Evolutionary conservation across 805 yeast species (phyloP), one percentile per base, ranked within the genome.

Genomic region (Torulaspora gathmanii): DNA sequence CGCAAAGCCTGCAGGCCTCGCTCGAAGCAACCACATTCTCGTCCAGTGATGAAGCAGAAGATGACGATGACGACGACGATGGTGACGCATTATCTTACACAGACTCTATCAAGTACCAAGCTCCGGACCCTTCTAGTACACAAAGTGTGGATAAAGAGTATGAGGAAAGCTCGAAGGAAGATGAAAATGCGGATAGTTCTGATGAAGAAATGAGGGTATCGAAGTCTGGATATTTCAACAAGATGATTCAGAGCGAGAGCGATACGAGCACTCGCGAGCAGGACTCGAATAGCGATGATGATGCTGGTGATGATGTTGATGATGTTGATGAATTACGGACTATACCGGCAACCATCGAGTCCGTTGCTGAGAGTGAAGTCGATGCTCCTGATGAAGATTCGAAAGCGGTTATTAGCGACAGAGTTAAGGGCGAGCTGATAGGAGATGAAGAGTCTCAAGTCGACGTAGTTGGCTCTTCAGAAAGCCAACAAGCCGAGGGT

Each of bases 211-310:
- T 47, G 38, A 50, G 44, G 38, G 54, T 57, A 2, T 52, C 63
- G 3, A 52, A 51, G 34, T 49, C 56, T 7, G 65, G 65, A 5
- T 61, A 61, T 46, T 61, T 60, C 45, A 47, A 47, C 27, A 49
- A 51, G 22, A 58, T 58, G 54, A 36, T 58, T 23, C 27, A 45
- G 4, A 47, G 45, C 19, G 46, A 48, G 13, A 47, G 36, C 16
- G 50, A 45, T 25, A 47, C 44, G 25, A 22, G 25, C 25, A 6
- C 25, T 7, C 25, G 2, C 8, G 25, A 22, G 25, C 25, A 6
- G 25, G 25, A 5, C 25, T 2, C 8, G 2, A 22, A 22, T 15
- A 45, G 37, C 27, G 37, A 27, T 15, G 27, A 23, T 20, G 39
- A 41, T 27, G 27, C 26, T n/a, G 34, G 31, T 11, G 30, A 44